These are phyloP conservation scores for Apiospora saccharicola DNA, from an alignment of 2,329 filamentous ascomycete species.

Conservation along the genomic window DNA sequence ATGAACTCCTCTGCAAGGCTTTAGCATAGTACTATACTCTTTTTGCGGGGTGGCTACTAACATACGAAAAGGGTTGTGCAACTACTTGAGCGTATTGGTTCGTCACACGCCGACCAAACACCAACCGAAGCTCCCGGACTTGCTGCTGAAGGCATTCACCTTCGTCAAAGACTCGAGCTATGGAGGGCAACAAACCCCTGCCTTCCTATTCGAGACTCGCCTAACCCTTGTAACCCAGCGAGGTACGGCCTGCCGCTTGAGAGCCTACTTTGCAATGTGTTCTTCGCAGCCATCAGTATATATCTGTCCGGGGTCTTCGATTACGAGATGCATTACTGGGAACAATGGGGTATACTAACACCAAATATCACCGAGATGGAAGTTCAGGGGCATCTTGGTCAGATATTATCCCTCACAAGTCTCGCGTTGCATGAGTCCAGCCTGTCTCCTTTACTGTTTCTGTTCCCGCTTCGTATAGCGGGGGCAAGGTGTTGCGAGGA, in stretches of 20 bases:
- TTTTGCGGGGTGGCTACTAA: neutral
- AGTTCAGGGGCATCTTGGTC: slow-evolving; percentile 19
- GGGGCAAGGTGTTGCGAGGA: slow-evolving; percentile 23
- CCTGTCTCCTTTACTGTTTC: slow-evolving; percentile 25
- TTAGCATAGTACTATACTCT: neutral
- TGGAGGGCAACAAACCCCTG: slow-evolving; percentile 13
- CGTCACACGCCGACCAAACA: neutral
- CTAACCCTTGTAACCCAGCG: neutral
- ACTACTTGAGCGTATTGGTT: neutral
- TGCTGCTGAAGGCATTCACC: slow-evolving; percentile 19
- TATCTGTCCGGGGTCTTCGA: slow-evolving; percentile 29
- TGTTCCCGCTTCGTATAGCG: slow-evolving; percentile 28
- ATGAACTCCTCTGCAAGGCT: neutral
- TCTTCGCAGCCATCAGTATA: slow-evolving; percentile 25
- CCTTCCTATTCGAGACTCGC: neutral
- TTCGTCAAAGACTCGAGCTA: neutral
- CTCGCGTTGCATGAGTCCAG: slow-evolving; percentile 13
- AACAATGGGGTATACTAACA: neutral
- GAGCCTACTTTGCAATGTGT: neutral
- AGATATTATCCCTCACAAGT: neutral
- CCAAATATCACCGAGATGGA: slow-evolving; percentile 22
- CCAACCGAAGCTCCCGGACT: neutral
- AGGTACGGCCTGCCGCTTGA: neutral
- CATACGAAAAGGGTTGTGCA: neutral
- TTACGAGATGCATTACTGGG: slow-evolving; percentile 24